Evolutionary conservation across 495 filamentous ascomycete species (phyloP).

Genomic region (Aspergillus coremiiformis): DNA sequence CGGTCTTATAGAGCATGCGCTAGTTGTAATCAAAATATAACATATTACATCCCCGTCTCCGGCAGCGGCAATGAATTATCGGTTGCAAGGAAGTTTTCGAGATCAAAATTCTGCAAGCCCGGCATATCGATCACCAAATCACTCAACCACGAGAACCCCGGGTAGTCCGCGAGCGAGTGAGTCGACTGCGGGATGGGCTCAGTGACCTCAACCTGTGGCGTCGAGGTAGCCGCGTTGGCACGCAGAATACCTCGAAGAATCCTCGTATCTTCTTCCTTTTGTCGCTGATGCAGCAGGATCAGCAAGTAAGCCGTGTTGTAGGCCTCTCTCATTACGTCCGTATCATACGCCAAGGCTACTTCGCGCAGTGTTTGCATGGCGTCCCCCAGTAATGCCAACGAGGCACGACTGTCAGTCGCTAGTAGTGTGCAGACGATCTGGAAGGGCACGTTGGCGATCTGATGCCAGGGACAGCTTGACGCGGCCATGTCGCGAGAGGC

Average conservation of each 20-base stretch:
- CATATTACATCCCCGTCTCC: constrained; percentile 23
- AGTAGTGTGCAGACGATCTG: constrained; percentile 48
- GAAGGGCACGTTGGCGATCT: constrained; percentile 48
- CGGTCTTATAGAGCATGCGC: background rate
- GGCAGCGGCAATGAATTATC: constrained; percentile 21
- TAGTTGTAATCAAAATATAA: background rate
- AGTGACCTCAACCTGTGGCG: constrained; percentile 3
- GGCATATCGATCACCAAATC: constrained; percentile 42
- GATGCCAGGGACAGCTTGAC: constrained; percentile 43
- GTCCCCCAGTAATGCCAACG: constrained; percentile 37
- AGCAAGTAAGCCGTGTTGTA: constrained; percentile 46
- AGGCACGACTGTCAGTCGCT: constrained; percentile 43
- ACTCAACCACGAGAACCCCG: constrained; percentile 38
- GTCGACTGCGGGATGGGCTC: constrained; percentile 10
- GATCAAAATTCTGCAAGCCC: constrained; percentile 38
- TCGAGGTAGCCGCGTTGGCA: constrained; percentile 24
- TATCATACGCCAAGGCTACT: constrained; percentile 39
- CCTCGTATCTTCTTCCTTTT: constrained; percentile 38
- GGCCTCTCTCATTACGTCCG: constrained; percentile 43
- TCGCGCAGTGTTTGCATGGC: constrained; percentile 45
- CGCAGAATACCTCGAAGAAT: constrained; percentile 30
- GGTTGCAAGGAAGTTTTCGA: constrained; percentile 20
- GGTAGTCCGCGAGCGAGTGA: constrained; percentile 17
- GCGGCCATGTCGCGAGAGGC: constrained; percentile 35
- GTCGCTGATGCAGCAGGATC: constrained; percentile 36